Evolutionary conservation across 305 asterid species (phyloP), one percentile per base, ranked within the genome.

Genomic region (Fraxinus nigra): DNA sequence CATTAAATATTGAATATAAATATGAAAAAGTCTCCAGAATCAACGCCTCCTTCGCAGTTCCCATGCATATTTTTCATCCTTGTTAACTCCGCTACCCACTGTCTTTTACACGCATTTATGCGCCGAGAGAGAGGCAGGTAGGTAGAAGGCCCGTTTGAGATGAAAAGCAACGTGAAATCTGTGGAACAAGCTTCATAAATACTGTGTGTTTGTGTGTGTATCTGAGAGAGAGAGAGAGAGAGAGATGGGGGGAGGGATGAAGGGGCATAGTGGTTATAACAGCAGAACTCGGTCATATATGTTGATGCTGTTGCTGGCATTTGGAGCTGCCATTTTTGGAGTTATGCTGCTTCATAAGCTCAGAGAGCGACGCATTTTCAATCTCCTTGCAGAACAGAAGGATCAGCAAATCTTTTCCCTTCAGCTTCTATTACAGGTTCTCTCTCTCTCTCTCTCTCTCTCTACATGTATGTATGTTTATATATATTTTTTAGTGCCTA

Each of bases 391-490:
- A 84, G 87, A 87, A 13, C 86, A 91, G 13, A 93, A 86, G 81
- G 88, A 93, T 43, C 81, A 18, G 32, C 86, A 90, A 37, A 88
- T 93, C 75, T 73, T 82, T 79, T 74, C 90, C 63, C 93, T 94
- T 75, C 90, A 89, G 48, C 85, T 84, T 73, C 94, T 90, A 63
- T 69, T 94, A 85, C 97, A 90, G 98, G 98, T 89, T 0, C 26
- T 2, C 46, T 13, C 35, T 69, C 72, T 18, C 51, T 33, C 69
- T 24, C 59, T 20, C 24, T 48, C 69, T 30, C 69, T 26, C 33
- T 59, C 61, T 35, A 2, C 24, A 63, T 63, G 18, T 61, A 5
- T 24, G 16, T 63, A 7, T 63, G n/a, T 63, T 3, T 24, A 6
- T 54, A 5, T 54, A 14, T 48, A 14, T 48, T 48, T 48, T 54